Conservation (phyloP, 139 green algal species). For the Closterium sp. region DNA sequence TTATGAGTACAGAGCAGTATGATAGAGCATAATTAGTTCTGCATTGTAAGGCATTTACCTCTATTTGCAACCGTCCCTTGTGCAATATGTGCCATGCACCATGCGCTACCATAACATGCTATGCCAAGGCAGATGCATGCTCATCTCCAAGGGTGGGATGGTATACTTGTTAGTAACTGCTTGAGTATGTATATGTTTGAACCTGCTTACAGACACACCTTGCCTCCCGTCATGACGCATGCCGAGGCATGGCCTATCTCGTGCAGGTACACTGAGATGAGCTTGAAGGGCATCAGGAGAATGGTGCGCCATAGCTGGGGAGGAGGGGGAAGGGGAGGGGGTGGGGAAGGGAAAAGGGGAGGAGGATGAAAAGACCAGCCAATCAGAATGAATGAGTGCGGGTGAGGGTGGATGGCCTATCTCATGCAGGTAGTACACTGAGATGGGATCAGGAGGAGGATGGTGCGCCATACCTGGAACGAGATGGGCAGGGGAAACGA, state of each 20-base stretch:
- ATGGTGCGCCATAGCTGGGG: slow-evolving; percentile 16
- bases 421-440: slow-evolving; percentile 1
- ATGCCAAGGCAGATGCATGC: too few relatives aligned
- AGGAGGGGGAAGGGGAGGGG: background rate
- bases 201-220: background rate
- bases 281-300: slow-evolving; percentile 21
- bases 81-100: too few relatives aligned
- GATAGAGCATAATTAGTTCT: background rate
- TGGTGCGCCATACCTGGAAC: background rate
- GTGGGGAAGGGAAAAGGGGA: background rate
- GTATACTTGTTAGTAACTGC: too few relatives aligned
- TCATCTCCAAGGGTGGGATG: too few relatives aligned
- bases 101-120: too few relatives aligned
- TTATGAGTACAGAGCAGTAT: too few relatives aligned
- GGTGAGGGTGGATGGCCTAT: background rate
- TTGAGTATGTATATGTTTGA: too few relatives aligned
- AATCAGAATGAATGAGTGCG: background rate
- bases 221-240: slow-evolving; percentile 5
- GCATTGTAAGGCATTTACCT: background rate
- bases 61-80: too few relatives aligned
- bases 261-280: slow-evolving; percentile 15
- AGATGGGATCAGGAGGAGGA: slow-evolving; percentile 1
- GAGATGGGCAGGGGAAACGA: background rate
- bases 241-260: slow-evolving; percentile 17
- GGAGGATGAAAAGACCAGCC: background rate